Evolutionary conservation across 1,284 basidiomycete genomes (phyloP), one percentile per base, ranked within the genome.

Genomic region (Apiotrichum veenhuisii): DNA sequence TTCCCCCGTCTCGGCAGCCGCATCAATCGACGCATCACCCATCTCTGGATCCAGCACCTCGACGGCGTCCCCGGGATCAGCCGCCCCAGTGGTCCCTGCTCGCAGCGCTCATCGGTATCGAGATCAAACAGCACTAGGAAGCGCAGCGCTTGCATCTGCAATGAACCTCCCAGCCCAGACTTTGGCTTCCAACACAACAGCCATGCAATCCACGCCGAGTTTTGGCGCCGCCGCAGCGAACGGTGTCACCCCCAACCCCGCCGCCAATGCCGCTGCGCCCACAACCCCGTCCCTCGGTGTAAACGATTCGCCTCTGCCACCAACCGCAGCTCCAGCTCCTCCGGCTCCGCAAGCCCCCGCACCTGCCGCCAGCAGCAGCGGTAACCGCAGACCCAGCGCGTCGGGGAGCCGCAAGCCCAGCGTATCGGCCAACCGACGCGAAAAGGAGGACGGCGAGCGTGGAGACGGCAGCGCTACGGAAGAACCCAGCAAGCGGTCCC

Each of bases 21-120:
- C 44, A 10, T 53, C 52, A 15, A 42, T 18, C 1, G 12, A 25
- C 12, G 22, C 25, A 8, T 40, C 49, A 2, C 49, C 49, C 38
- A 7, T 23, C 17, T 34, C 50, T 14, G 38, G 33, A 25, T 38
- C 57, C 17, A 55, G 56, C 37, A 52, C 40, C 42, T 26, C 49
- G 14, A 42, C 15, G 15, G 23, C 36, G 17, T 38, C 50, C 9
- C 48, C 46, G 12, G 17, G 14, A 11, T 34, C 52, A 11, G 41
- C 50, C 2, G 57, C 58, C 7, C 62, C 59, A 7, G 54, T 44
- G 12, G 60, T 62, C 11, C 60, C 60, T 20, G 60, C 54, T 3
- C 60, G 60, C 18, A 56, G 57, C 8, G 60, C 57, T 1, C 54
- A 62, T 40, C 54, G 60, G 11, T 58, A 62, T 44, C 60, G 60